Base-by-base conservation (phyloP, 179 eudicot genomes). In the Beta lomatogona region DNA sequence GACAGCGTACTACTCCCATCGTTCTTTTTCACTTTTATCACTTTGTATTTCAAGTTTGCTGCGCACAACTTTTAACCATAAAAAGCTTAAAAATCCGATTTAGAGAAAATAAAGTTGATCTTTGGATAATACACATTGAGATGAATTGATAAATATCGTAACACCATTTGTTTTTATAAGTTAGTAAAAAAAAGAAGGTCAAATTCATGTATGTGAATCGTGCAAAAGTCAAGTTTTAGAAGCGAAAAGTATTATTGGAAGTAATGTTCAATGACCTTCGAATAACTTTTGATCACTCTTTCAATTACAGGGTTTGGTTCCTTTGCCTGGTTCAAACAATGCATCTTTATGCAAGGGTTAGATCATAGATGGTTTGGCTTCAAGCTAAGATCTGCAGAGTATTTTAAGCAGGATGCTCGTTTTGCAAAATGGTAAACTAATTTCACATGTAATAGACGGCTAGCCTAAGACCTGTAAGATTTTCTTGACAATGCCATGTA, bases 261-360 rank as follows among this genome's bases (percentile, higher is more conserved):
- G 19, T 12, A 19, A 19, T 45, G 25, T 28, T 70, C 54, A 11
- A 71, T 71, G 75, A 50, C 9, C 14, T 21, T 21, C 14, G 46
- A 19, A 48, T 12, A 52, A 21, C 46, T 31, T 70, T 60, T 4
- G 5, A 7, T 52, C 64, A n/a, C 61, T 53, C 21, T 79, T 41
- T 53, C 36, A 14, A 21, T 75, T 75, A 12, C 84, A 90, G 91
- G 91, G 89, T 86, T 86, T 90, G 87, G 77, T 81, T 66, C 91
- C 92, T 6, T 57, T 90, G 64, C 88, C 92, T 19, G 90, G 91
- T 14, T 88, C 90, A 74, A 88, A 90, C 55, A 84, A 90, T 69
- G 93, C 88, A 78, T 90, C 93, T 25, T 90, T 91, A 91, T 90
- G 93, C 79, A 90, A 90, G 86, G 92, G 92, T 46, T 82, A 25